Conservation (phyloP, 768 basidiomycete genomes). For the Tulasnella sp. region DNA sequence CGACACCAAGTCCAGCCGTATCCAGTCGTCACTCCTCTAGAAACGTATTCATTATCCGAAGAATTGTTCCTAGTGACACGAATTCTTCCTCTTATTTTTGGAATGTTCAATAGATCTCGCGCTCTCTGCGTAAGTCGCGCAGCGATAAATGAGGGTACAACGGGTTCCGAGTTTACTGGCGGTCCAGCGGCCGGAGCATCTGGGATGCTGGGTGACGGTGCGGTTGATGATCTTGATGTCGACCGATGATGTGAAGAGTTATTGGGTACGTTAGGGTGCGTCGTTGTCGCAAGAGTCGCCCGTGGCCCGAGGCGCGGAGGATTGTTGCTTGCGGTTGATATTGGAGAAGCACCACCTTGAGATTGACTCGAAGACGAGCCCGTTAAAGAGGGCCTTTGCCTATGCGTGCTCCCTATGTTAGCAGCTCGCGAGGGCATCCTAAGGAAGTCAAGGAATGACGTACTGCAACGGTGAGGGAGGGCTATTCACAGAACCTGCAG, state of each 20-base stretch:
- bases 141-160: neutral
- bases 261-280: neutral
- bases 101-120: neutral
- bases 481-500: neutral
- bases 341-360: neutral
- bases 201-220: neutral
- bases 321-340: neutral
- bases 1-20: neutral
- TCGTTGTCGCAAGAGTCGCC: neutral
- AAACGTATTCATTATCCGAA: neutral
- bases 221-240: neutral
- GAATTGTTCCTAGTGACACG: neutral
- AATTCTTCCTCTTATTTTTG: neutral
- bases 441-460: neutral
- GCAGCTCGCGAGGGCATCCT: neutral
- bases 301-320: neutral
- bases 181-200: neutral
- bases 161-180: neutral
- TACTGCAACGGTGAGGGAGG: neutral
- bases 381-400: neutral
- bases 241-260: neutral
- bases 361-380: neutral
- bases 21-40: neutral
- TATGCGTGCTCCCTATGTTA: neutral
- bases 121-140: neutral